phyloP scores from a whole-genome alignment of 2,329 filamentous ascomycete genomes.

The Bipolaris sorokiniana region DNA sequence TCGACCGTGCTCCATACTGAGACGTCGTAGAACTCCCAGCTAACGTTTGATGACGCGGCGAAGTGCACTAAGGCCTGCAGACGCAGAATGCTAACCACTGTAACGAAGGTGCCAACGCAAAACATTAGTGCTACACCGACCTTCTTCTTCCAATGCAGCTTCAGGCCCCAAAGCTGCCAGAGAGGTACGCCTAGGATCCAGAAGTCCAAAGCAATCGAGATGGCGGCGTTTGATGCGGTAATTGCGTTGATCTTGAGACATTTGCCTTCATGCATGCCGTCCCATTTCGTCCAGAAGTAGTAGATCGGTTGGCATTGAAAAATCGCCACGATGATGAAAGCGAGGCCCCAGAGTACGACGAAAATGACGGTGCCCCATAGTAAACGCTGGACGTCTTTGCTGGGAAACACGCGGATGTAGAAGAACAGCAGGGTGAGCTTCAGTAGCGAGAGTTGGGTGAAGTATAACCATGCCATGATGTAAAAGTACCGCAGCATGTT shows the following conservation, averaged over 20 bases:
- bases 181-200: constrained; percentile 48
- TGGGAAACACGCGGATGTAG: constrained; percentile 43
- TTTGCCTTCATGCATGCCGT: constrained; percentile 35
- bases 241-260: constrained; percentile 48
- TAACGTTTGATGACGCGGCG: constrained; percentile 50
- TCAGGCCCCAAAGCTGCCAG: constrained; percentile 41
- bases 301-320: constrained; percentile 48
- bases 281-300: constrained; percentile 47
- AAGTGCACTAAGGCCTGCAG: constrained; percentile 53
- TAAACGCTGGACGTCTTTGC: constrained; percentile 25
- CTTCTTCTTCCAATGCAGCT: constrained; percentile 49
- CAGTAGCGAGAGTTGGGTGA: constrained; percentile 36
- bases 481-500: constrained; percentile 51
- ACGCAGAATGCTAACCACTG: constrained; percentile 53
- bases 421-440: constrained; percentile 41
- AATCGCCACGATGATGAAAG: constrained; percentile 30
- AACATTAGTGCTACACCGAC: constrained; percentile 49
- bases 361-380: constrained; percentile 37
- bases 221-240: constrained; percentile 40
- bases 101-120: constrained; percentile 50
- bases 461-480: constrained; percentile 46
- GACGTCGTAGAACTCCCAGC: constrained; percentile 50
- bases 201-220: constrained; percentile 45
- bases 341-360: constrained; percentile 32
- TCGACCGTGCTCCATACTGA: constrained; percentile 53